Percentiles rank a stretch among this genome's conserved stretches.
Evolutionary conservation across 805 yeast genomes (phyloP).

Genomic region (Sugiyamaella smithiae): DNA sequence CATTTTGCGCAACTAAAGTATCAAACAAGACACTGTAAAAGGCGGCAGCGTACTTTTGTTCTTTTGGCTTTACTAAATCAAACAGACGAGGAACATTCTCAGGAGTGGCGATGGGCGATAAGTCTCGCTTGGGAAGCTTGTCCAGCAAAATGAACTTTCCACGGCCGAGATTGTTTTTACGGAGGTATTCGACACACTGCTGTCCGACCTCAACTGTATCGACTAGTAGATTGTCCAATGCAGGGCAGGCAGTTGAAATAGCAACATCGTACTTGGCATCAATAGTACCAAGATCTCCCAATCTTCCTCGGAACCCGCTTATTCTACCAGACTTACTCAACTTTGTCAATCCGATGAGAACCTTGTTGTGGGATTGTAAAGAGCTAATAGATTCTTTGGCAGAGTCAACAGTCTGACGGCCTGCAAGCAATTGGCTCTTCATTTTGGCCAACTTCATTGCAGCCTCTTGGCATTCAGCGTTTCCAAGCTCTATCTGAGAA

Average conservation of each 20-base stretch:
- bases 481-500: constrained; percentile 59
- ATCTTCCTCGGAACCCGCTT: constrained; percentile 80
- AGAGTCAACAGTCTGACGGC: constrained; percentile 63
- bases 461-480: constrained; percentile 52
- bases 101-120: constrained; percentile 64
- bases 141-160: constrained; percentile 82
- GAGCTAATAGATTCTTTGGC: constrained; percentile 58
- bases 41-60: constrained; percentile 73
- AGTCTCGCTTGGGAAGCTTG: constrained; percentile 63
- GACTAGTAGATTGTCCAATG: constrained; percentile 89
- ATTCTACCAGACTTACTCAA: constrained; percentile 79
- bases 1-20: constrained; percentile 79
- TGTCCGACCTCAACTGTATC: constrained; percentile 72
- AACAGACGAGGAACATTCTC: constrained; percentile 74
- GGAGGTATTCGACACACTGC: constrained; percentile 74
- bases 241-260: constrained; percentile 89
- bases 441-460: constrained; percentile 48
- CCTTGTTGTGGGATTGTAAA: constrained; percentile 67
- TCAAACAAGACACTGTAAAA: constrained; percentile 84
- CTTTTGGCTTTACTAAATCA: constrained; percentile 71
- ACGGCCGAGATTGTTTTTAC: constrained; percentile 81
- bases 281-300: constrained; percentile 90
- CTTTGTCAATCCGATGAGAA: constrained; percentile 63
- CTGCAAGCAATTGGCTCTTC: constrained; percentile 49
- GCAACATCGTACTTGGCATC: constrained; percentile 90